Percentiles rank a stretch among this genome's conserved stretches.
Evolutionary conservation across 2,329 filamentous ascomycete species (phyloP).

Genomic region (Xylaria sp.): DNA sequence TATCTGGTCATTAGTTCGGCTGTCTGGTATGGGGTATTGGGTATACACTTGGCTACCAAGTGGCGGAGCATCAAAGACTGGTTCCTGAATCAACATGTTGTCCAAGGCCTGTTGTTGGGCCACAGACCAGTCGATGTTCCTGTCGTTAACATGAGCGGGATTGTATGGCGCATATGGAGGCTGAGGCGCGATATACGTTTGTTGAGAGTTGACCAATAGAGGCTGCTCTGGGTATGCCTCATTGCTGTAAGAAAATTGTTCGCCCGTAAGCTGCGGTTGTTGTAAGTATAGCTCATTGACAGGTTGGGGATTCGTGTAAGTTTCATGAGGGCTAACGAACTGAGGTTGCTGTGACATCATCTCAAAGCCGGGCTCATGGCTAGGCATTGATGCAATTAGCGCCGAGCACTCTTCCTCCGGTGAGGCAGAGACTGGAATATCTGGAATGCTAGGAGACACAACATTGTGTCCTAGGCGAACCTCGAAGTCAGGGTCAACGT

Average conservation of each 20-base stretch:
- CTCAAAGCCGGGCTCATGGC: too few relatives aligned
- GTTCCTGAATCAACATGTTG: not conserved
- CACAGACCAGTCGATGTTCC: not conserved
- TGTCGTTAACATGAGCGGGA: not conserved
- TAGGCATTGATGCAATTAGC: too few relatives aligned
- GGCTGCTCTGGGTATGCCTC: not conserved
- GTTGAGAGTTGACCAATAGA: not conserved
- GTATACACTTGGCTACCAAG: not conserved
- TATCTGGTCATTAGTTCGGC: not conserved
- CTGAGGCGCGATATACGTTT: not conserved
- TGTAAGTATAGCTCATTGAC: not conserved
- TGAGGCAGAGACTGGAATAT: not conserved
- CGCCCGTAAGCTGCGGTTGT: not conserved
- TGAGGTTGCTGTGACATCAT: too few relatives aligned
- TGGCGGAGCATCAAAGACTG: not conserved
- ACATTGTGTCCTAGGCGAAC: not conserved
- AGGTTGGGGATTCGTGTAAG: not conserved
- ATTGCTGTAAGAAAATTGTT: too few relatives aligned
- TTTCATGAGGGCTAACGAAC: too few relatives aligned
- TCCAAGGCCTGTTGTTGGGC: not conserved
- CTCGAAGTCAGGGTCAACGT: slow-evolving; percentile 4
- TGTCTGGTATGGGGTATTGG: not conserved
- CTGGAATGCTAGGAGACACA: too few relatives aligned
- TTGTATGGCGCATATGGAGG: not conserved
- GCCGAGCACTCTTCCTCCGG: too few relatives aligned